A percentile compares a stretch with the other conserved stretches of the same genome.
Conservation (phyloP, 108 stramenopile species). For the Fistulifera pelliculosa region DNA sequence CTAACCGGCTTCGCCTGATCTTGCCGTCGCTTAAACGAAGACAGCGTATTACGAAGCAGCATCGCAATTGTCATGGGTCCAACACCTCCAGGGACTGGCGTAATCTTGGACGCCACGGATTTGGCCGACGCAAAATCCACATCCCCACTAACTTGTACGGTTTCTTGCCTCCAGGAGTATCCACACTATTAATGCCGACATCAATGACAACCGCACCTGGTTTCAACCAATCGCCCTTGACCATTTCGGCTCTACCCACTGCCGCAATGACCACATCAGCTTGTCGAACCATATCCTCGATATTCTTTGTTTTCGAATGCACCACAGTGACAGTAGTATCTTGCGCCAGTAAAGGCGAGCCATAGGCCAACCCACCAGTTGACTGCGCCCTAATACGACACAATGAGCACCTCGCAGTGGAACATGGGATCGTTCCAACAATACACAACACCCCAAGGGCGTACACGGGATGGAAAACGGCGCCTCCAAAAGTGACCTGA, state of each 20-base stretch:
- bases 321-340: constrained; percentile 94
- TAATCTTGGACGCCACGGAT: constrained; percentile 77
- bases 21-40: constrained; percentile 34
- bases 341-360: constrained; percentile 81
- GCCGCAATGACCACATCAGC: constrained; percentile 98
- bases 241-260: constrained; percentile 82
- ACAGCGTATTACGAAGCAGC: constrained; percentile 91
- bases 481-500: constrained; percentile 3
- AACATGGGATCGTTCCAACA: constrained; percentile 81
- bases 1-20: neutral
- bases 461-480: constrained; percentile 81
- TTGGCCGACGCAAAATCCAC: constrained; percentile 75
- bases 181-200: constrained; percentile 95
- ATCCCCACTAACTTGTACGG: constrained; percentile 95
- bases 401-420: constrained; percentile 83
- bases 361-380: constrained; percentile 90
- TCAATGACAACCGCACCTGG: constrained; percentile 95
- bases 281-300: constrained; percentile 43
- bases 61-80: constrained; percentile 99
- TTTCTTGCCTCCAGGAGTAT: constrained; percentile 37
- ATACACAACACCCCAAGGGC: constrained; percentile 91
- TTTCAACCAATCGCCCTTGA: constrained; percentile 89
- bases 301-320: constrained; percentile 84
- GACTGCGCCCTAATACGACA: constrained; percentile 92
- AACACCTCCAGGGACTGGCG: constrained; percentile 98